phyloP scores from a whole-genome alignment of 2,329 filamentous ascomycete species.

The Aspergillus oerlinghausenensis region DNA sequence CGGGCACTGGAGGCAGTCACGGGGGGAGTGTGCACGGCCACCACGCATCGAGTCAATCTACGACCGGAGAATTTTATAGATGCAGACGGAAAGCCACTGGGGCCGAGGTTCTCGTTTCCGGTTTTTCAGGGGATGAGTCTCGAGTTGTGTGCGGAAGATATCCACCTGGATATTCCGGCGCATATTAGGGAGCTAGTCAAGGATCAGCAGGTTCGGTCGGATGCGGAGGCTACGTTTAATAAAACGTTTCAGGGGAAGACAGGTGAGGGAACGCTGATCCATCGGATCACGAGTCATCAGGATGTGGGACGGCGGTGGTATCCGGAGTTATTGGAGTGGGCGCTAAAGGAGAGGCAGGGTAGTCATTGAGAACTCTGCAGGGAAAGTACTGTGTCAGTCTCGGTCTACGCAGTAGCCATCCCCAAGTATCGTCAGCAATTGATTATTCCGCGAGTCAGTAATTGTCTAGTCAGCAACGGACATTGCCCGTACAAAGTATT shows the following conservation, averaged over 20 bases:
- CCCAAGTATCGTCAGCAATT: too few relatives aligned
- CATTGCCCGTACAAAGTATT: too few relatives aligned
- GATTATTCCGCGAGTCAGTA: too few relatives aligned
- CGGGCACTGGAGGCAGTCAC: slow-evolving; percentile 34
- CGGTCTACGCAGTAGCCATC: too few relatives aligned
- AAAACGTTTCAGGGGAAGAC: slow-evolving; percentile 27
- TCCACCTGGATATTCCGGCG: slow-evolving; percentile 25
- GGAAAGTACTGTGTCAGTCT: too few relatives aligned
- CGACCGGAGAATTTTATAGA: slow-evolving; percentile 25
- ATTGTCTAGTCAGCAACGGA: too few relatives aligned
- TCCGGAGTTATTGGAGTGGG: slow-evolving; percentile 28
- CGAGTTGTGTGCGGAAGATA: slow-evolving; percentile 27
- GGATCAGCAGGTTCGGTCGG: slow-evolving; percentile 30
- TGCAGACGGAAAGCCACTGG: slow-evolving; percentile 17
- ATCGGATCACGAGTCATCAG: slow-evolving; percentile 34
- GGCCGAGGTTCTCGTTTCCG: slow-evolving; percentile 33
- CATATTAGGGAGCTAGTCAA: slow-evolving; percentile 28
- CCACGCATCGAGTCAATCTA: slow-evolving; percentile 33
- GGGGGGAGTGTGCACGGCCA: slow-evolving; percentile 32
- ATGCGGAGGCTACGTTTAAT: slow-evolving; percentile 36
- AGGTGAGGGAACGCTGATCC: slow-evolving; percentile 32
- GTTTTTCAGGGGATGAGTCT: slow-evolving; percentile 34
- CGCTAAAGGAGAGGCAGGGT: slow-evolving; percentile 20
- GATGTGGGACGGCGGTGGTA: slow-evolving; percentile 36
- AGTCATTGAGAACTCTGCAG: too few relatives aligned